A percentile compares a stretch with the other conserved stretches of the same genome.
Conservation (phyloP, 805 yeast genomes). For the Candida methanosorbosa region DNA sequence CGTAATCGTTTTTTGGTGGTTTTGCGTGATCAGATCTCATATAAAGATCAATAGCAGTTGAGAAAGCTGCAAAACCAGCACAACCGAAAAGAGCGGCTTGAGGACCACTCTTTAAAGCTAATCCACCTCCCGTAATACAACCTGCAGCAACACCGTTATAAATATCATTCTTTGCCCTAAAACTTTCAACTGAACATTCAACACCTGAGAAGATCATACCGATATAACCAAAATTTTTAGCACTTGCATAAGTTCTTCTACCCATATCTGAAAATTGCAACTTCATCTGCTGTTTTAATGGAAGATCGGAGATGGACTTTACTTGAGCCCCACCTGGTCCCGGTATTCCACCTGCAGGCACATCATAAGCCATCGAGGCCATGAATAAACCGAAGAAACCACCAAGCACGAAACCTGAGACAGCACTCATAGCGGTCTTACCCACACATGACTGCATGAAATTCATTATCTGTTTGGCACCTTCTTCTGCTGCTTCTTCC, state of each 20-base stretch:
- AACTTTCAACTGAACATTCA: slow-evolving; percentile 80
- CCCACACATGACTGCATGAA: slow-evolving; percentile 95
- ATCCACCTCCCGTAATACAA: slow-evolving; percentile 93
- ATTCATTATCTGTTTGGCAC: slow-evolving; percentile 74
- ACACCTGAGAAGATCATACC: slow-evolving; percentile 90
- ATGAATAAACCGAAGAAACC: slow-evolving; percentile 93
- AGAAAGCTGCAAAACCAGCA: slow-evolving; percentile 95
- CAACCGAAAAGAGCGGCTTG: slow-evolving; percentile 87
- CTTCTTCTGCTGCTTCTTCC: slow-evolving; percentile 88
- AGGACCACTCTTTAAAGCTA: slow-evolving; percentile 90
- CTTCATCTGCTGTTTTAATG: slow-evolving; percentile 88
- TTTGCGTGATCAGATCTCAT: slow-evolving; percentile 74
- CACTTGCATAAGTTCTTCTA: slow-evolving; percentile 74
- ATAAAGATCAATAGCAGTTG: slow-evolving; percentile 81
- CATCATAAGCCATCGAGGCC: slow-evolving; percentile 85
- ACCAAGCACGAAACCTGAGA: slow-evolving; percentile 88
- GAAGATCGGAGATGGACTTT: slow-evolving; percentile 66
- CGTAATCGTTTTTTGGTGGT: slow-evolving; percentile 88
- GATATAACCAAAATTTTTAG: slow-evolving; percentile 89
- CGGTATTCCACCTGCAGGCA: slow-evolving; percentile 59
- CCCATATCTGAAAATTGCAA: slow-evolving; percentile 91
- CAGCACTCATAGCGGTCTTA: slow-evolving; percentile 85
- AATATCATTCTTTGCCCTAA: slow-evolving; percentile 84
- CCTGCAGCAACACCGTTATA: slow-evolving; percentile 92
- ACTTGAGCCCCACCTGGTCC: slow-evolving; percentile 28